A percentile compares a stretch with the other conserved stretches of the same genome.
These are phyloP conservation scores for Talaromyces thailandensis DNA, from an alignment of 495 filamentous ascomycete genomes.

Conservation along the genomic window DNA sequence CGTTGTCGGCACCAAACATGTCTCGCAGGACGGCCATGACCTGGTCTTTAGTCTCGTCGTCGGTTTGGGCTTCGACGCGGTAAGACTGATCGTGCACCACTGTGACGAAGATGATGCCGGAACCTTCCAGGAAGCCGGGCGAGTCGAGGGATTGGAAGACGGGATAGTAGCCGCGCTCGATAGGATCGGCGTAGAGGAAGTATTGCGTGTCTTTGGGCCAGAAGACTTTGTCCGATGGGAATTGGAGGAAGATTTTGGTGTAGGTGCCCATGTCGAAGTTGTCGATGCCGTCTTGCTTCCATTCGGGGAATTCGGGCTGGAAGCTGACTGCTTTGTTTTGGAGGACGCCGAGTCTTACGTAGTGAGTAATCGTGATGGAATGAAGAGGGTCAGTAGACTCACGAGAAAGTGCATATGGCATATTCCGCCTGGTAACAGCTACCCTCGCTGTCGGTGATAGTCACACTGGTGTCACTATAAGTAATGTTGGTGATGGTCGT, in stretches of 20 bases:
- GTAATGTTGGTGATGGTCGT: constrained; percentile 49
- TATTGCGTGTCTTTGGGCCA: constrained; percentile 61
- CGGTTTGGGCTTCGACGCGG: constrained; percentile 52
- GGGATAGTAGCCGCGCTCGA: constrained; percentile 57
- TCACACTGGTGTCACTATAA: constrained; percentile 48
- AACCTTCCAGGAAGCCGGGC: constrained; percentile 51
- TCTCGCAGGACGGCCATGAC: constrained; percentile 50
- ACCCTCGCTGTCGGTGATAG: constrained; percentile 44
- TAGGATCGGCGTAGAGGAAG: constrained; percentile 60
- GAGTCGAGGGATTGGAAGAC: constrained; percentile 59
- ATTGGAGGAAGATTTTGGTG: constrained; percentile 73
- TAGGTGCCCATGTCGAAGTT: constrained; percentile 68
- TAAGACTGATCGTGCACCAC: constrained; percentile 53
- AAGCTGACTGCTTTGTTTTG: constrained; percentile 57
- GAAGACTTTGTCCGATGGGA: constrained; percentile 52
- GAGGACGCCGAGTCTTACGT: constrained; percentile 48
- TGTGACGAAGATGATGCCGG: constrained; percentile 64
- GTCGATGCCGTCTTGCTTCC: constrained; percentile 58
- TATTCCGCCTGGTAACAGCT: constrained; percentile 54
- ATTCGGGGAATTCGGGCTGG: constrained; percentile 49
- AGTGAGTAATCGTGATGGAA: background rate
- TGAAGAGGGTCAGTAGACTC: background rate
- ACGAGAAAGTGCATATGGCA: constrained; percentile 49
- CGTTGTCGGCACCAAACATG: constrained; percentile 53
- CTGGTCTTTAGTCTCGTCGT: constrained; percentile 51